phyloP scores from a whole-genome alignment of 306 rosid genomes.

The Purshia tridentata region DNA sequence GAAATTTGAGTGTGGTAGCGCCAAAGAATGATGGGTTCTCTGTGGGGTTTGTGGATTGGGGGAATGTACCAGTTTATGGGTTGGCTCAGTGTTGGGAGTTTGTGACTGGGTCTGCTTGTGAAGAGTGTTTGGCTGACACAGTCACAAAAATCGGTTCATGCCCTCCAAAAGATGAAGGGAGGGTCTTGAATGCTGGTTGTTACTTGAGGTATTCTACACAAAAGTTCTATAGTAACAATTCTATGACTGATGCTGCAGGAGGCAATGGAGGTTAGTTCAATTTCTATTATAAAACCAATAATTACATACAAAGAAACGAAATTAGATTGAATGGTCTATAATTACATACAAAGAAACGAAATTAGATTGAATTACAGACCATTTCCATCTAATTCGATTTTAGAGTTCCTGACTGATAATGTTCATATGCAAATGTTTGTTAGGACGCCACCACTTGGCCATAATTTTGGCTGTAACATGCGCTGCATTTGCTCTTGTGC shows the following conservation, averaged over 20 bases:
- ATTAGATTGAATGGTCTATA: background rate
- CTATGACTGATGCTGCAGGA: conserved; percentile 11
- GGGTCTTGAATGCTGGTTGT: conserved; percentile 66
- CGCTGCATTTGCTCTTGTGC: conserved; percentile 46
- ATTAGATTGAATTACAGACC: background rate
- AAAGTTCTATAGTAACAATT: conserved; percentile 51
- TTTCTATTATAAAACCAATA: no score
- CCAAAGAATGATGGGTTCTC: conserved; percentile 44
- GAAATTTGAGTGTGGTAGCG: conserved; percentile 51
- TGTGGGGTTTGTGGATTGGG: conserved; percentile 33
- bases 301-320: no score
- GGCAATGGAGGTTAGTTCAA: conserved; percentile 38
- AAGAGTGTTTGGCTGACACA: conserved; percentile 47
- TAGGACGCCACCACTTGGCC: conserved; percentile 39
- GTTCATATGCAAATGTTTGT: conserved; percentile 8
- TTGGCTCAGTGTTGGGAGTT: conserved; percentile 78
- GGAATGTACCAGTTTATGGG: conserved; percentile 51
- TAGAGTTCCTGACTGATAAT: background rate
- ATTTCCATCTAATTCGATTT: background rate
- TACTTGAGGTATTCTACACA: conserved; percentile 57
- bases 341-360: no score
- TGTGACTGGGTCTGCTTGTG: conserved; percentile 42
- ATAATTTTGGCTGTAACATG: conserved; percentile 36
- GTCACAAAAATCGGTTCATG: conserved; percentile 39
- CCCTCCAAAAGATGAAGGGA: conserved; percentile 56